A percentile compares a stretch with the other conserved stretches of the same genome.
phyloP scores from a whole-genome alignment of 1,139 yeast genomes.

The Blastobotrys indianensis region DNA sequence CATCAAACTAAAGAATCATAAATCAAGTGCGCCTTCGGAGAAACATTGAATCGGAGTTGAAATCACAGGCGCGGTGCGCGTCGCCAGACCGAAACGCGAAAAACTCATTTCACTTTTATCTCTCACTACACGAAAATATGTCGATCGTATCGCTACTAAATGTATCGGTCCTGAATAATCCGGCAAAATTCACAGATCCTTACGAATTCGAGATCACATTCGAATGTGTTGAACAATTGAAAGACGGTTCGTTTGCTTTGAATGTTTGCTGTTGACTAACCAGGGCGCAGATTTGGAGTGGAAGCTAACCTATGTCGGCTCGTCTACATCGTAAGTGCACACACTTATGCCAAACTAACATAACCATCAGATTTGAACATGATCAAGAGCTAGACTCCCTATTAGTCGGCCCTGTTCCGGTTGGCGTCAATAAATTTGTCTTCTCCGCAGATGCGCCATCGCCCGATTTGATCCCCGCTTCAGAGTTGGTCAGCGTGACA shows the following conservation, averaged over 20 bases:
- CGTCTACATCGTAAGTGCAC: conserved; percentile 58
- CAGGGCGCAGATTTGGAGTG: conserved; percentile 66
- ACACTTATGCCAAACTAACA: not conserved
- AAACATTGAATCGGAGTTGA: too few species aligned
- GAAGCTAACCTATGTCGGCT: conserved; percentile 95
- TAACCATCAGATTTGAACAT: conserved; percentile 54
- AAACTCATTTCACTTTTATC: not conserved
- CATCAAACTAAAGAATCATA: too few species aligned
- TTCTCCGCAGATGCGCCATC: conserved; percentile 96
- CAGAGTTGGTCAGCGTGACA: conserved; percentile 90
- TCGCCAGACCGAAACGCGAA: not conserved
- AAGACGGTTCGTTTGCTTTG: conserved; percentile 43
- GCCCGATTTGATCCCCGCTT: conserved; percentile 91
- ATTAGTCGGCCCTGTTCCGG: conserved; percentile 96
- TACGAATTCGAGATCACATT: conserved; percentile 96
- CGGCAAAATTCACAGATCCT: conserved; percentile 89
- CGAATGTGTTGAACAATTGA: conserved; percentile 89
- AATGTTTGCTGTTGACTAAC: conserved; percentile 44
- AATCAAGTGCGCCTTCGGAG: too few species aligned
- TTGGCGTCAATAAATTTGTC: conserved; percentile 88
- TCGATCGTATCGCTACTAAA: conserved; percentile 91
- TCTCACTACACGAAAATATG: conserved; percentile 41
- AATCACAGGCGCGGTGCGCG: not conserved
- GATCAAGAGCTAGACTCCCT: conserved; percentile 96
- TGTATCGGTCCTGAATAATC: conserved; percentile 87